phyloP scores from a whole-genome alignment of 805 yeast species.

The Candida sithepensis region DNA sequence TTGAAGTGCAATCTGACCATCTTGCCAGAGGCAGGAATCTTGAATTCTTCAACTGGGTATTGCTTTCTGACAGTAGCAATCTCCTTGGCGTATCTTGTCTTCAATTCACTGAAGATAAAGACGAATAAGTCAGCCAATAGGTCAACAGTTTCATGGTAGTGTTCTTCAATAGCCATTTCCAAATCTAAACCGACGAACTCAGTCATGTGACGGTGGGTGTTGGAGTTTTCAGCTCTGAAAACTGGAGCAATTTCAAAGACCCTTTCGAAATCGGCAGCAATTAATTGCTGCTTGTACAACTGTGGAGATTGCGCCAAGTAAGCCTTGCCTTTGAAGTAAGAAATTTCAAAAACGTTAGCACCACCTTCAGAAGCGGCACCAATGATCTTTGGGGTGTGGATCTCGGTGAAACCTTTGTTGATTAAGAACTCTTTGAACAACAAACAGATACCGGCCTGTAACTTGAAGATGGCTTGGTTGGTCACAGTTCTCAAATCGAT shows the following conservation, averaged over 20 bases:
- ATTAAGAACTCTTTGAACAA: constrained; percentile 86
- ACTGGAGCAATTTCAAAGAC: constrained; percentile 98
- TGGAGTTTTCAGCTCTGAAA: constrained; percentile 98
- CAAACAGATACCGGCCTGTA: constrained; percentile 84
- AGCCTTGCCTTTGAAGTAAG: constrained; percentile 90
- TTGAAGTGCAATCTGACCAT: constrained; percentile 87
- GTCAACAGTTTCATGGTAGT: constrained; percentile 85
- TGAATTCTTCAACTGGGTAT: constrained; percentile 96
- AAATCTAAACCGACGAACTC: constrained; percentile 96
- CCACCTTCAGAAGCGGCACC: constrained; percentile 99
- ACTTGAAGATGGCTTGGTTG: constrained; percentile 94
- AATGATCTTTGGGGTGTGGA: constrained; percentile 93
- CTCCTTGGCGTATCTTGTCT: constrained; percentile 73
- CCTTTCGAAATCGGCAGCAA: constrained; percentile 95
- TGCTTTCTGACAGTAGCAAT: constrained; percentile 88
- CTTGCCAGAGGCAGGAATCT: constrained; percentile 88
- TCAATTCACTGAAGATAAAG: constrained; percentile 82
- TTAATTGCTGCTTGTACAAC: constrained; percentile 94
- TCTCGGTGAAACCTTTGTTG: constrained; percentile 71
- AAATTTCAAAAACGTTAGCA: constrained; percentile 89
- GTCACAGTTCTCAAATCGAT: constrained; percentile 96
- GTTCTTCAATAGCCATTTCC: constrained; percentile 98
- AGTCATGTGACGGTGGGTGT: constrained; percentile 99
- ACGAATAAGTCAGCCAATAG: constrained; percentile 64
- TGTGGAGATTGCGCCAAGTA: constrained; percentile 98